Base-by-base conservation (phyloP, 148 eudicot species). In the Diospyros lotus region DNA sequence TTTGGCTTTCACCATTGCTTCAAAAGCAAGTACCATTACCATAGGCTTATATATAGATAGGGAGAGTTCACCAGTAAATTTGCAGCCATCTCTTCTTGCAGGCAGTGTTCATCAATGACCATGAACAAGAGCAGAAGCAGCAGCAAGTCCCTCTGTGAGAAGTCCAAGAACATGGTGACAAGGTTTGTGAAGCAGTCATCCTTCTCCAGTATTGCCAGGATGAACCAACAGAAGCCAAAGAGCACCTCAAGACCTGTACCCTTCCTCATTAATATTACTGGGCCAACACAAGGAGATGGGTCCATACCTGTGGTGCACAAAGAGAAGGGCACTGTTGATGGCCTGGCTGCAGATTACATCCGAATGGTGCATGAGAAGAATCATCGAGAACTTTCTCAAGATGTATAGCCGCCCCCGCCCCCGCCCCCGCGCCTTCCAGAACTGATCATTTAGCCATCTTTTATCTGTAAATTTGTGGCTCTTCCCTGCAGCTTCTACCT, bases 111-210 rank as follows among this genome's bases (percentile, higher is more conserved):
- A 2, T 38, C 39, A 71, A 42, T 79, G 70, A 76, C 66, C 70
- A 78, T 75, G 80, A 80, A 59, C 72, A 73, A 69, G 61, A 69
- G 58, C 50, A 12, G 78, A 5, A 81, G 51, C 55, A 62, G 60
- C 60, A 74, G 69, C 68, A 63, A 69, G 67, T 74, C 84, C 50
- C 62, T 81, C 3, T 77, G 81, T 52, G 78, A 78, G 66, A 78
- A 81, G 5, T 77, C 84, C 17, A 46, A 77, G 84, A 77, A 75
- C 74, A 60, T 78, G 79, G 69, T 75, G 50, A 41, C 69, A 45
- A 78, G 78, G 51, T 55, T 78, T 39, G 42, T 78, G 39, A 75
- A 61, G 64, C 68, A 78, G 61, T 78, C 82, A 66, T 75, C 79
- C 74, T 75, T 78, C 28, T 78, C 72, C 58, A 66, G 28, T 28